Evolutionary conservation across 495 filamentous ascomycete genomes (phyloP).

Genomic region (Hamigera avellanea): DNA sequence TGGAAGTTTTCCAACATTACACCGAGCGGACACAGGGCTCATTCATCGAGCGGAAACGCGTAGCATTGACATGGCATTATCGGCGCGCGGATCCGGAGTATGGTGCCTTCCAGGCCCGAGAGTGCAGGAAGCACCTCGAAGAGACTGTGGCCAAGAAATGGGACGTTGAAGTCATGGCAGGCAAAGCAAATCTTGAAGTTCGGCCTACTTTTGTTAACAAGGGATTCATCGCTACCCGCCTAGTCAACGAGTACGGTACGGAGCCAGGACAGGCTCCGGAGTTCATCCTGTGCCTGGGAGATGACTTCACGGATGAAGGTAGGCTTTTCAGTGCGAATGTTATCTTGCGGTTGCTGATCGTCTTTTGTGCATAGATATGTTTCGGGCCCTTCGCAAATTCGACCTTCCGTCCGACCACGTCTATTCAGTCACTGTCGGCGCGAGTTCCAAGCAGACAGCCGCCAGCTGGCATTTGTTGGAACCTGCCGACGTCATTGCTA

Average conservation of each 20-base stretch:
- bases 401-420: slow-evolving; percentile 48
- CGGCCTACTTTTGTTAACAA: slow-evolving; percentile 94
- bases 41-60: slow-evolving; percentile 84
- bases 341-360: slow-evolving; percentile 2
- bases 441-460: slow-evolving; percentile 73
- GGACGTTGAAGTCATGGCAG: slow-evolving; percentile 89
- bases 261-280: slow-evolving; percentile 45
- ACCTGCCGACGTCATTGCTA: slow-evolving; percentile 73
- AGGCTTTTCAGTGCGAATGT: slow-evolving; percentile 16
- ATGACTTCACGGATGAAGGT: slow-evolving; percentile 98
- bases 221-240: slow-evolving; percentile 74
- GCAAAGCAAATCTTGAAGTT: slow-evolving; percentile 95
- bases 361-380: slow-evolving; percentile 36
- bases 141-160: slow-evolving; percentile 59
- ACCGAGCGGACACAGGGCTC: slow-evolving; percentile 79
- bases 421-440: slow-evolving; percentile 81
- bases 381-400: slow-evolving; percentile 51
- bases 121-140: slow-evolving; percentile 68
- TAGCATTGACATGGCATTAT: slow-evolving; percentile 95
- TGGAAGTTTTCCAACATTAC: slow-evolving; percentile 71
- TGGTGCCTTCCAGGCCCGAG: slow-evolving; percentile 58
- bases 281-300: slow-evolving; percentile 81
- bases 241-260: slow-evolving; percentile 53
- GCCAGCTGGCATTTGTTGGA: slow-evolving; percentile 82
- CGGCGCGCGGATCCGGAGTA: slow-evolving; percentile 78